phyloP scores from a whole-genome alignment of 345 rosid species.

The Gossypium turneri region DNA sequence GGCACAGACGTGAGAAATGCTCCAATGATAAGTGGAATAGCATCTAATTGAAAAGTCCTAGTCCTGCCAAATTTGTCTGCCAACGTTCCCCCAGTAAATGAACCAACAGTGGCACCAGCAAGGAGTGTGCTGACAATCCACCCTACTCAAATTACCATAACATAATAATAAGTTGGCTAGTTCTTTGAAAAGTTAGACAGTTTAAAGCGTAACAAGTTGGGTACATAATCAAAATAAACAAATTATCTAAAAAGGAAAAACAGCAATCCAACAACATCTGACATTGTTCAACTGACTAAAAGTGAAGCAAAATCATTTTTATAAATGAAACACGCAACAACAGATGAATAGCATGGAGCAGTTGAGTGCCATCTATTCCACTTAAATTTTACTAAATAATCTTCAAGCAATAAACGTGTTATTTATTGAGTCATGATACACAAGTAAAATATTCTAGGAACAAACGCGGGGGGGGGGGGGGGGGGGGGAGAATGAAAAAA shows the following conservation, averaged over 20 bases:
- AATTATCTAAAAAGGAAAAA: background rate
- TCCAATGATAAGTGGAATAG: slow-evolving; percentile 85
- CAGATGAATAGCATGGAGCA: background rate
- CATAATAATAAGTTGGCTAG: slow-evolving; percentile 16
- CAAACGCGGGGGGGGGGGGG: background rate
- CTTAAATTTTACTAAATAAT: background rate
- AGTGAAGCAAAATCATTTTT: background rate
- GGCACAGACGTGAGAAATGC: slow-evolving; percentile 66
- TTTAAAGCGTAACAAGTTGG: background rate
- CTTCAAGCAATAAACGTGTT: background rate
- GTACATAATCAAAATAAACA: background rate
- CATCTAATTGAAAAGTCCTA: slow-evolving; percentile 86
- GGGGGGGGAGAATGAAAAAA: background rate
- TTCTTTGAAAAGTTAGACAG: background rate
- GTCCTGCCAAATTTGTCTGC: slow-evolving; percentile 98
- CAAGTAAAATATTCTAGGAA: background rate
- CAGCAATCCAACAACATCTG: background rate
- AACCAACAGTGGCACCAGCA: slow-evolving; percentile 94
- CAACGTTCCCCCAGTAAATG: slow-evolving; percentile 93
- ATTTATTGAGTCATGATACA: background rate
- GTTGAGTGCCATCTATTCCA: background rate
- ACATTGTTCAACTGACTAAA: background rate
- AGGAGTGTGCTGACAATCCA: slow-evolving; percentile 96
- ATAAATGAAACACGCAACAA: background rate
- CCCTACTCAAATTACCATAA: slow-evolving; percentile 47